These are phyloP conservation scores for Ambrosia hybrid DNA, from an alignment of 140 eudicot genomes.

Conservation along the genomic window DNA sequence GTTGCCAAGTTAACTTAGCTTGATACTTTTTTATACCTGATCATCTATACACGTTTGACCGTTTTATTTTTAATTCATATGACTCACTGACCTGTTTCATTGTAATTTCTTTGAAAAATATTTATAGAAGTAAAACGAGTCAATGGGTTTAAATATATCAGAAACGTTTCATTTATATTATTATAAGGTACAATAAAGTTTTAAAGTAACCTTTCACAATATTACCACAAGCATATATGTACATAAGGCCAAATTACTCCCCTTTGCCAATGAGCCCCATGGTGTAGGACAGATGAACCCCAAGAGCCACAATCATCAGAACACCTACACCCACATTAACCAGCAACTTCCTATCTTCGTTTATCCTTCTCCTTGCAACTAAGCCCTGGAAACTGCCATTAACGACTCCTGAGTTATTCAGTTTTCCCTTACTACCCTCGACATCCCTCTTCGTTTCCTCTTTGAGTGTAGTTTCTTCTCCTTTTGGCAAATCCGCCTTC, in stretches of 20 bases:
- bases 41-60: neutral
- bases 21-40: too few species aligned
- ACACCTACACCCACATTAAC: conserved; percentile 76
- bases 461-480: conserved; percentile 18
- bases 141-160: neutral
- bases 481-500: conserved; percentile 8
- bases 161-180: neutral
- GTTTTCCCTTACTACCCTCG: conserved; percentile 18
- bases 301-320: conserved; percentile 70
- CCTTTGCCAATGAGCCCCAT: conserved; percentile 43
- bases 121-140: neutral
- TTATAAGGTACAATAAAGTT: neutral
- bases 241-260: conserved; percentile 1
- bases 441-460: conserved; percentile 18
- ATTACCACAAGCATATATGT: neutral
- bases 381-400: conserved; percentile 16
- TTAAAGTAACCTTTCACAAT: conserved; percentile 1
- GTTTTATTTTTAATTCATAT: neutral
- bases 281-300: conserved; percentile 53
- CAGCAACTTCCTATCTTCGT: conserved; percentile 64
- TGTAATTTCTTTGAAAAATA: too few species aligned
- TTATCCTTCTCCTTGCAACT: conserved; percentile 32
- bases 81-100: neutral
- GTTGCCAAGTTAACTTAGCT: neutral
- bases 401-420: neutral